Percentiles rank a stretch among this genome's conserved stretches.
These are phyloP conservation scores for Globisporangium solare DNA, from an alignment of 352 stramenopile species.

Conservation along the genomic window DNA sequence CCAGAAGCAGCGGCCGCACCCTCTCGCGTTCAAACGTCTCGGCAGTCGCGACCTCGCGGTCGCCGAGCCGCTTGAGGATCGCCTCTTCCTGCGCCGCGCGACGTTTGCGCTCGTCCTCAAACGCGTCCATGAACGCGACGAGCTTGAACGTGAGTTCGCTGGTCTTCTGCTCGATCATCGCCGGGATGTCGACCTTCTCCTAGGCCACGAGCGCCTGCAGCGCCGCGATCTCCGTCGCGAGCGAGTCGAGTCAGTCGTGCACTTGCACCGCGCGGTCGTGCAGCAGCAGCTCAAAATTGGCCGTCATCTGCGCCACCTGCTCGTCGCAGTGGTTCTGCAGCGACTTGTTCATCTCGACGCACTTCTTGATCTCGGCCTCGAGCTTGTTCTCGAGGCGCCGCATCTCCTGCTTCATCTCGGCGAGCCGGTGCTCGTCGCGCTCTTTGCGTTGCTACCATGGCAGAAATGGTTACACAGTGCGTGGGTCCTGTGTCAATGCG, in stretches of 20 bases:
- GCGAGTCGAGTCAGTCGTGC: constrained; percentile 49
- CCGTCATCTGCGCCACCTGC: constrained; percentile 83
- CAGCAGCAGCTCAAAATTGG: constrained; percentile 74
- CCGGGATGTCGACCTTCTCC: constrained; percentile 85
- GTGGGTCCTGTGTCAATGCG: no score
- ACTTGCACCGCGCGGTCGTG: constrained; percentile 75
- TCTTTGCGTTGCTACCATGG: constrained; percentile 77
- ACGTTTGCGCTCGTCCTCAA: constrained; percentile 82
- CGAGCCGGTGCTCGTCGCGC: constrained; percentile 91
- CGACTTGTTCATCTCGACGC: constrained; percentile 93
- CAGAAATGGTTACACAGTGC: background rate
- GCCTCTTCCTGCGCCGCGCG: constrained; percentile 80
- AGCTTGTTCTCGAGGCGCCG: constrained; percentile 86
- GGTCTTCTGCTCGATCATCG: constrained; percentile 87
- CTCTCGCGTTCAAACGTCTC: constrained; percentile 70
- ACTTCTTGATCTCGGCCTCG: constrained; percentile 91
- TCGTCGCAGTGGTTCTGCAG: constrained; percentile 89
- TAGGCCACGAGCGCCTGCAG: constrained; percentile 82
- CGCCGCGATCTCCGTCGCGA: constrained; percentile 79
- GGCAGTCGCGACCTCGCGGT: constrained; percentile 76
- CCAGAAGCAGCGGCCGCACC: constrained; percentile 17
- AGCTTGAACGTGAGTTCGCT: constrained; percentile 89
- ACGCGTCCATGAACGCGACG: constrained; percentile 83
- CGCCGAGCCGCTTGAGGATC: constrained; percentile 89
- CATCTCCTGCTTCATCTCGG: constrained; percentile 92